Base-by-base conservation (phyloP, 208 protist species). In the Crithidia bombi region DNA sequence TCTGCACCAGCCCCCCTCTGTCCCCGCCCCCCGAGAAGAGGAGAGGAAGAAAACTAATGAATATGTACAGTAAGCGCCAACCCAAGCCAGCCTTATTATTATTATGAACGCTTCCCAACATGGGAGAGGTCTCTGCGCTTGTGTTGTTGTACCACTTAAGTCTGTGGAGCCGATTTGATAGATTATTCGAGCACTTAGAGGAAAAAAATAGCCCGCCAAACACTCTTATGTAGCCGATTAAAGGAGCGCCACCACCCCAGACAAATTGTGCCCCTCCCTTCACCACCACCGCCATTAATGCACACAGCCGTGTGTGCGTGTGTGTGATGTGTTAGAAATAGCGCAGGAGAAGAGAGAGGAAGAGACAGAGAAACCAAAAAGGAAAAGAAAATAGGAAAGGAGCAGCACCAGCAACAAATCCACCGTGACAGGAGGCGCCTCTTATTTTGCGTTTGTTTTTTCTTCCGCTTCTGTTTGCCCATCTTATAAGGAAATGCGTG, bases 351-450 rank as follows among this genome's bases (percentile, higher is more conserved):
- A 43, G 26, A 69, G 30, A 38, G 25, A 43, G 28, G 30, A 58
- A 58, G 17, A 61, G 41, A 21, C 4, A 49, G 38, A 59, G 64
- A n/a, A 72, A 15, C 15, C 12, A 23, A 49, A 69, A 28, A 59
- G 64, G 19, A 72, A 15, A 33, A 25, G 14, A 49, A 69, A 49
- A 28, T 2, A 39, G 21, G 54, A 73, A 56, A 41, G 56, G 44
- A 51, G 19, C 32, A 39, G 11, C 30, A 28, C 39, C 54, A 21
- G 30, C 5, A 47, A 14, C 38, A 43, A 7, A 43, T 7, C n/a
- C n/a, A n/a, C n/a, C n/a, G n/a, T n/a, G n/a, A n/a, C n/a, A n/a
- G n/a, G n/a, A n/a, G n/a, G n/a, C n/a, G n/a, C n/a, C n/a, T n/a
- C n/a, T n/a, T n/a, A n/a, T n/a, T n/a, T n/a, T n/a, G n/a, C n/a